Evolutionary conservation across 208 protist species (phyloP).

Genomic region (Trypanosoma grayi): DNA sequence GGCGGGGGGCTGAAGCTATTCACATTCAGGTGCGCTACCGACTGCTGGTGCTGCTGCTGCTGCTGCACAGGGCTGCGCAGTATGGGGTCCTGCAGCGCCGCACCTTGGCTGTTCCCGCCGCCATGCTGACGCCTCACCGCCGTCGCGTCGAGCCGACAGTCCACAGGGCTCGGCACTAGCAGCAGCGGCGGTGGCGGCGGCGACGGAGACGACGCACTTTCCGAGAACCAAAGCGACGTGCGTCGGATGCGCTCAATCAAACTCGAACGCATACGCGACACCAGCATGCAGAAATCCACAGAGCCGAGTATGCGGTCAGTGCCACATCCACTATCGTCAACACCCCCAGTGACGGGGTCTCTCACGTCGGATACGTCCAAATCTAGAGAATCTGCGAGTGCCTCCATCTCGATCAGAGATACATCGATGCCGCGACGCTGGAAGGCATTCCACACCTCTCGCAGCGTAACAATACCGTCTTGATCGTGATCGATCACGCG

Average conservation of each 20-base stretch:
- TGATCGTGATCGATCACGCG: constrained; percentile 10
- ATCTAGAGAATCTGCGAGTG: constrained; percentile 59
- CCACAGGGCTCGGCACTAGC: neutral
- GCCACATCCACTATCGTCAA: constrained; percentile 1
- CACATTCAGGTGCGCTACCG: neutral
- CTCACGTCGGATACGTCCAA: constrained; percentile 10
- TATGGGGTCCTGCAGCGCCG: neutral
- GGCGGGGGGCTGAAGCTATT: constrained; percentile 24
- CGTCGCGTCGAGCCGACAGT: neutral
- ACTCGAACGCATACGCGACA: constrained; percentile 53
- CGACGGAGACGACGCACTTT: neutral
- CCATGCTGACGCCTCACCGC: neutral
- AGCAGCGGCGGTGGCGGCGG: constrained; percentile 1
- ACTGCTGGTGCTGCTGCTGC: neutral
- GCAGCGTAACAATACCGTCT: constrained; percentile 30
- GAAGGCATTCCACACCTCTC: constrained; percentile 32
- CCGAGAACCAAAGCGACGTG: constrained; percentile 11
- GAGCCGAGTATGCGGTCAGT: constrained; percentile 20
- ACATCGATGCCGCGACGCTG: constrained; percentile 28
- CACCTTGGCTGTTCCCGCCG: neutral
- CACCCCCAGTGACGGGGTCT: neutral
- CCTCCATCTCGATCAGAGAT: constrained; percentile 47
- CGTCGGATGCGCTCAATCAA: constrained; percentile 53
- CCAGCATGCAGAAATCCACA: constrained; percentile 67
- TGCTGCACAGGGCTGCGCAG: neutral